These are phyloP conservation scores for Penicillium janthinellum DNA, from an alignment of 2,329 filamentous ascomycete genomes.

Conservation along the genomic window DNA sequence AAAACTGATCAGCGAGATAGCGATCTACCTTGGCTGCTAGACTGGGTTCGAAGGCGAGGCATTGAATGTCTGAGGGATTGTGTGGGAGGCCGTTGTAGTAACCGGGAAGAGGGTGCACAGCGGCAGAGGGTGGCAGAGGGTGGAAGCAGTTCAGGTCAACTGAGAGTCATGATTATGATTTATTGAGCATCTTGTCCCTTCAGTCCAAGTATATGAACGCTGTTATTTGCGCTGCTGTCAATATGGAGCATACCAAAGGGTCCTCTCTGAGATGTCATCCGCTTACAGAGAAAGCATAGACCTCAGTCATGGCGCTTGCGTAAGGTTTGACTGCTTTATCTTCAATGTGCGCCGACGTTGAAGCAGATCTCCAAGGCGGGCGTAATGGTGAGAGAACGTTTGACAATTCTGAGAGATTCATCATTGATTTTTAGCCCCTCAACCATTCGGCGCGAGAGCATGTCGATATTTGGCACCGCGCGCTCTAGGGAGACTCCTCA, in stretches of 20 bases:
- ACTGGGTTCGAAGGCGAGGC: too few relatives aligned
- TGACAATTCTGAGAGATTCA: too few relatives aligned
- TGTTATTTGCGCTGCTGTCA: not conserved
- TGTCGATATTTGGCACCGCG: not conserved
- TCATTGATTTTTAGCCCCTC: not conserved
- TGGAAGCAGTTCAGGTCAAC: not conserved
- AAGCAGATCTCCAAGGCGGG: not conserved
- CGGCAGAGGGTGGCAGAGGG: too few relatives aligned
- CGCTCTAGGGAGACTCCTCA: not conserved
- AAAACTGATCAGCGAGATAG: conserved; percentile 12
- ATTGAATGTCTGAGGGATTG: not conserved
- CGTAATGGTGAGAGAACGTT: not conserved
- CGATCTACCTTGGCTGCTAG: conserved; percentile 24
- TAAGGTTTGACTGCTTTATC: not conserved
- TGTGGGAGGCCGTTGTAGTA: not conserved
- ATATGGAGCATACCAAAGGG: not conserved
- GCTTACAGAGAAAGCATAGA: not conserved
- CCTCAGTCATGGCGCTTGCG: not conserved
- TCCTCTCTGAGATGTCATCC: not conserved
- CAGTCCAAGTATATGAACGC: not conserved
- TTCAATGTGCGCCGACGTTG: not conserved
- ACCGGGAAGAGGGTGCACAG: not conserved
- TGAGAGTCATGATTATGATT: not conserved
- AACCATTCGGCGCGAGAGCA: not conserved
- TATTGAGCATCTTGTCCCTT: not conserved